Evolutionary conservation across 192 early-diverging fungal genomes (phyloP).

Genomic region (Backusella psychrophila): DNA sequence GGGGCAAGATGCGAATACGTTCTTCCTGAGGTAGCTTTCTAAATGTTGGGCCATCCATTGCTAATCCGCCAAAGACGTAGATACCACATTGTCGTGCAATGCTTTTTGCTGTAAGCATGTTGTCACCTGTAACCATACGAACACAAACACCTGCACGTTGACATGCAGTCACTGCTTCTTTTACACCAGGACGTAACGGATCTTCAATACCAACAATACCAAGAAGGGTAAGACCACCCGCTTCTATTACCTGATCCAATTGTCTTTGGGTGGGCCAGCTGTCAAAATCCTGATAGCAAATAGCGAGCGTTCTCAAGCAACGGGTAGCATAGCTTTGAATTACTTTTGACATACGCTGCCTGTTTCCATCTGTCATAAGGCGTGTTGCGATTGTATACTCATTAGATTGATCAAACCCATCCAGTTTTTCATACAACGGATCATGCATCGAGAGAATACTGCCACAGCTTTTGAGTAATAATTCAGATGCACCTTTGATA

Average conservation of each 20-base stretch:
- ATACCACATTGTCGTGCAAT: constrained; percentile 95
- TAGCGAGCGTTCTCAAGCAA: constrained; percentile 87
- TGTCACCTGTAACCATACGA: constrained; percentile 99
- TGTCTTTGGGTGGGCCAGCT: constrained; percentile 40
- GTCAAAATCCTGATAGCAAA: constrained; percentile 82
- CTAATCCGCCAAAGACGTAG: constrained; percentile 74
- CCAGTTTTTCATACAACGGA: constrained; percentile 16
- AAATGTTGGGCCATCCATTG: constrained; percentile 94
- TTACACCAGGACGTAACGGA: constrained; percentile 92
- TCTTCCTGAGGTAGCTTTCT: constrained; percentile 74
- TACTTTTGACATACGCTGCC: constrained; percentile 38
- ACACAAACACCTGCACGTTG: constrained; percentile 93
- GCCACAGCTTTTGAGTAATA: constrained; percentile 67
- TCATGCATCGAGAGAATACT: constrained; percentile 48
- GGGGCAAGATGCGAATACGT: constrained; percentile 84
- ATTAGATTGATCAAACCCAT: constrained; percentile 23
- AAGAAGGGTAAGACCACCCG: constrained; percentile 63
- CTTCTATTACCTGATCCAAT: constrained; percentile 48
- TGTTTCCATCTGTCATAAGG: constrained; percentile 34
- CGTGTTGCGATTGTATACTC: constrained; percentile 20
- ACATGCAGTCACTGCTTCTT: constrained; percentile 83
- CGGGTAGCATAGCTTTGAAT: constrained; percentile 71
- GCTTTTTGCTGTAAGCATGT: constrained; percentile 85
- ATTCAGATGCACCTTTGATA: constrained; percentile 93
- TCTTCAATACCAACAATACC: constrained; percentile 97